Base-by-base conservation (phyloP, 495 filamentous ascomycete genomes). In the Tuber melanosporum region DNA sequence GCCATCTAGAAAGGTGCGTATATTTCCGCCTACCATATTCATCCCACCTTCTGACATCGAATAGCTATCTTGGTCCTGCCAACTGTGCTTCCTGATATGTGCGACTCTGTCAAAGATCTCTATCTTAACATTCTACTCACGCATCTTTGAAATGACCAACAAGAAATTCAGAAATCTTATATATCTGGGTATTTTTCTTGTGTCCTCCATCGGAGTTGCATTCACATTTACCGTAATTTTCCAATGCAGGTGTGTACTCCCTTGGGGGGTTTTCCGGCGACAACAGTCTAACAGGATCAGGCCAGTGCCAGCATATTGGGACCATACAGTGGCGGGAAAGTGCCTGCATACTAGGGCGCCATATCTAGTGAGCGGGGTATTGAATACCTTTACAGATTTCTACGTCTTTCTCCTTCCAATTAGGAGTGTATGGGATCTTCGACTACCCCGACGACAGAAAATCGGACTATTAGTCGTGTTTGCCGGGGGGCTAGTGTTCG, bases 301-400 rank as follows among this genome's bases (percentile, higher is more conserved):
- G 26, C n/a, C 57, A 32, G n/a, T 62, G 12, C n/a, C 3, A 32
- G 57, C n/a, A 32, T 62, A 32, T 15, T 62, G 57, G 57, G 57
- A 32, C 57, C 57, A 12, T n/a, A 15, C 57, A 62, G n/a, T 32
- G 15, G 88, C 87, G 4, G 26, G 57, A 62, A 76, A 76, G 42
- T 92, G 90, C 78, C 85, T 91, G 70, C 32, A 85, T 73, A 82
- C 82, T 22, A 82, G 79, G 1, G 78, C 81, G 9, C 82, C 85
- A 71, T 86, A 85, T 17, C 57, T 4, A 14, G n/a, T 5, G 26
- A 32, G 57, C 26, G 57, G 57, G 32, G 32, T 32, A 32, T 32
- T 32, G 32, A 32, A 32, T 32, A 32, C 32, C 32, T 32, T 32
- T 32, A 32, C 32, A 32, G 32, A 32, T 32, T 32, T 32, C 32